These are phyloP conservation scores for Leptographium galeiforme DNA, from an alignment of 2,329 filamentous ascomycete genomes.

Conservation along the genomic window DNA sequence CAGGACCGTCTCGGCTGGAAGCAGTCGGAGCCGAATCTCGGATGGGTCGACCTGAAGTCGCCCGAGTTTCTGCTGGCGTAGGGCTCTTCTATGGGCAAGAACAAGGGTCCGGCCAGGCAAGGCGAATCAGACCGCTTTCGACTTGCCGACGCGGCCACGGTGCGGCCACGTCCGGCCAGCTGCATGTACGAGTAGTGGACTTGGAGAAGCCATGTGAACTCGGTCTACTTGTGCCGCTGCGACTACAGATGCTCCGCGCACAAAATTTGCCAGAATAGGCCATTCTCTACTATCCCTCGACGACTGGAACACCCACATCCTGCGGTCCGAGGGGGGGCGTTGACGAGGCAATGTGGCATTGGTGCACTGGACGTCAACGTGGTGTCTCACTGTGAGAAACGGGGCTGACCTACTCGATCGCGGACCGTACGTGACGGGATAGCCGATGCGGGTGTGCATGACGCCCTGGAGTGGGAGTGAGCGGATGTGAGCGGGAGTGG, in stretches of 20 bases:
- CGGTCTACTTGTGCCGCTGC: too few species aligned
- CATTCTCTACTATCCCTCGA: too few species aligned
- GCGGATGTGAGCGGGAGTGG: too few species aligned
- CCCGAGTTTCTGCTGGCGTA: slow-evolving; percentile 2
- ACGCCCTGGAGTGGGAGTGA: slow-evolving; percentile 10
- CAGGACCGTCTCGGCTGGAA: slow-evolving; percentile 3
- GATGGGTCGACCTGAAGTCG: slow-evolving; percentile 4
- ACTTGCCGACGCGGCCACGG: too few species aligned
- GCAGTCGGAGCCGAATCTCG: slow-evolving; percentile 5
- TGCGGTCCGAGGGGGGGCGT: background rate
- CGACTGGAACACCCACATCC: background rate
- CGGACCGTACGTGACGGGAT: slow-evolving; percentile 14
- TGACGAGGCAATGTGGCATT: background rate
- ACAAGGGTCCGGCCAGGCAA: too few species aligned
- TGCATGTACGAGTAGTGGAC: too few species aligned
- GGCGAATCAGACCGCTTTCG: too few species aligned
- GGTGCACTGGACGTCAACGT: background rate
- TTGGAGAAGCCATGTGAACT: too few species aligned
- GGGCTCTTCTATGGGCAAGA: background rate
- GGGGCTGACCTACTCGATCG: background rate
- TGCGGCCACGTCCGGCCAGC: too few species aligned
- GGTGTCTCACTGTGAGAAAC: background rate
- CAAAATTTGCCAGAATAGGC: too few species aligned
- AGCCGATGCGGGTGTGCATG: slow-evolving; percentile 28
- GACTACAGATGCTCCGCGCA: too few species aligned